A percentile compares a stretch with the other conserved stretches of the same genome.
phyloP scores from a whole-genome alignment of 495 filamentous ascomycete genomes.

The Penicillium robsamsonii region DNA sequence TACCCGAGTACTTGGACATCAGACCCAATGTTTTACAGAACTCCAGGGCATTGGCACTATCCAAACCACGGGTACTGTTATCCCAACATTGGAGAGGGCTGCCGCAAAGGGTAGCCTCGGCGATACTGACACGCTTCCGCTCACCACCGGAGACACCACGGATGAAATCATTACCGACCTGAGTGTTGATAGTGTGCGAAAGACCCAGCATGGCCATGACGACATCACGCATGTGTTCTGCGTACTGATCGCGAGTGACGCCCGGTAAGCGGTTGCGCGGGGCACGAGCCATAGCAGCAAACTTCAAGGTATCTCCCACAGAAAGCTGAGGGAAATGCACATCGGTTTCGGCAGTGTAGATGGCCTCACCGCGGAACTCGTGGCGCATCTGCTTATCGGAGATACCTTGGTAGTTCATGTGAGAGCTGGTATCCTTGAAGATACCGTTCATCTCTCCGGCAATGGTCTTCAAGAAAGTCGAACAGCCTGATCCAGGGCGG shows the following conservation, averaged over 20 bases:
- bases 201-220: conserved; percentile 64
- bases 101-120: conserved; percentile 65
- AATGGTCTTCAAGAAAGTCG: conserved; percentile 72
- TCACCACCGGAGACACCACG: conserved; percentile 87
- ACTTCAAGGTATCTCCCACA: conserved; percentile 64
- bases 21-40: conserved; percentile 69
- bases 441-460: conserved; percentile 73
- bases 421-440: conserved; percentile 55
- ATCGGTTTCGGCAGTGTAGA: conserved; percentile 66
- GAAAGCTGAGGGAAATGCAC: conserved; percentile 66
- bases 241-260: conserved; percentile 46
- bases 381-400: conserved; percentile 64
- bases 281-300: conserved; percentile 55
- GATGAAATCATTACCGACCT: conserved; percentile 74
- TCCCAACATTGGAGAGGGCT: conserved; percentile 80
- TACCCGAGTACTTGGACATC: conserved; percentile 73
- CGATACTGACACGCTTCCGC: conserved; percentile 64
- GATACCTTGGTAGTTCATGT: conserved; percentile 75
- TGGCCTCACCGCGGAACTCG: conserved; percentile 66
- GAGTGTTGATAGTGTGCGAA: conserved; percentile 54
- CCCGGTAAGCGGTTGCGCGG: conserved; percentile 49
- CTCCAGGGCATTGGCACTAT: conserved; percentile 80
- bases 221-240: conserved; percentile 54
- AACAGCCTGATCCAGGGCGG: conserved; percentile 69
- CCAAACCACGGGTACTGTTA: conserved; percentile 82